phyloP scores from a whole-genome alignment of 2,329 filamentous ascomycete genomes.

The Beauveria asiatica region DNA sequence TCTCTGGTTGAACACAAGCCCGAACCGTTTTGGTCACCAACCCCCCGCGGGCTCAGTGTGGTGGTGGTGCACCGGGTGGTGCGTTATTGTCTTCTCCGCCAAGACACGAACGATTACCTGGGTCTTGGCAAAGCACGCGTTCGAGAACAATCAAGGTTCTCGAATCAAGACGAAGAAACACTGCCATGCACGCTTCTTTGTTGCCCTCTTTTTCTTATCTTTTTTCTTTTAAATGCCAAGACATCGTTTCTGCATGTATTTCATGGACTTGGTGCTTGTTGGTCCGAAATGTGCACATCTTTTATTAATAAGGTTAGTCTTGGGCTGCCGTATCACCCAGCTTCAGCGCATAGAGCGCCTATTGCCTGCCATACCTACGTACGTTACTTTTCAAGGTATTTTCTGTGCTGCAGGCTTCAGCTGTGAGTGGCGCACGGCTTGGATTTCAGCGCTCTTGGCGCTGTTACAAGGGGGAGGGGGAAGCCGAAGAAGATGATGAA shows the following conservation, averaged over 20 bases:
- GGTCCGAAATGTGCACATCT: too few species aligned
- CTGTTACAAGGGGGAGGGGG: background rate
- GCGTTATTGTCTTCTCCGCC: background rate
- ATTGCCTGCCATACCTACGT: background rate
- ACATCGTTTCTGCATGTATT: too few species aligned
- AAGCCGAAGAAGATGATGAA: background rate
- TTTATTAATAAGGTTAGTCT: too few species aligned
- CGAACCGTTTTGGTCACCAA: background rate
- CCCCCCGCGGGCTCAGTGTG: background rate
- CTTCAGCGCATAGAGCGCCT: background rate
- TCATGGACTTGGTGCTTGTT: too few species aligned
- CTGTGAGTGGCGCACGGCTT: background rate
- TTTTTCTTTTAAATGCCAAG: background rate
- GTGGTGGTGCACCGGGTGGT: background rate
- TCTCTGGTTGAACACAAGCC: too few species aligned
- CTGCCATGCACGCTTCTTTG: too few species aligned
- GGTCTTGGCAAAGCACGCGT: background rate
- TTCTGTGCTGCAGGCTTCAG: background rate
- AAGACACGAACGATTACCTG: background rate
- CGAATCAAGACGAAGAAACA: too few species aligned
- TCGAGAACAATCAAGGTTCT: constrained; percentile 1
- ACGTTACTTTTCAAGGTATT: background rate
- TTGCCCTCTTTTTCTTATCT: background rate
- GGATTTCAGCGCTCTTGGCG: constrained; percentile 5
- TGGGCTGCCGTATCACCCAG: too few species aligned